Evolutionary conservation across 192 early-diverging fungal species (phyloP), one percentile per base, ranked within the genome.

Genomic region (Thoreauomyces humboldtii): DNA sequence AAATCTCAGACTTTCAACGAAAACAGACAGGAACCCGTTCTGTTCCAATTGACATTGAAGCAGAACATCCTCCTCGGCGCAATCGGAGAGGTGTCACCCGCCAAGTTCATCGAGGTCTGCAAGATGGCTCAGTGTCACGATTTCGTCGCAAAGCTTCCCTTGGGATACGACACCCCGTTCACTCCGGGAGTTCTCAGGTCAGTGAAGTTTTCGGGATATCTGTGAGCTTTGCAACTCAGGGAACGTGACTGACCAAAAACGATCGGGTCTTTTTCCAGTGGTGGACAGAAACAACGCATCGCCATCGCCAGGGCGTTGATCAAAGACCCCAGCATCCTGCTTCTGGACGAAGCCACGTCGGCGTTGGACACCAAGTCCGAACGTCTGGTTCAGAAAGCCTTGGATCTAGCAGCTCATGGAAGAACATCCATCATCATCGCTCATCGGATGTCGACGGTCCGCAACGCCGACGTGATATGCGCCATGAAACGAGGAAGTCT

Each of bases 371-470:
- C 82, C 31, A 63, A 72, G 29, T 78, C 76, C 12, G 82, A 84
- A 57, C 33, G 73, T n/a, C 32, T 79, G 28, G 82, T 84, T 7
- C 82, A 83, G 50, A 45, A 27, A 12, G 81, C 81, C 9, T 47
- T 83, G 2, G 81, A 83, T 34, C 50, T 32, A 12, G 81, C 77
- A 7, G 38, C 81, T 14, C 21, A 64, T n/a, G 51, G 72, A 22
- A 85, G 95, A 45, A 95, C 93, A 5, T 94, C 93, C 22, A 89
- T 98, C 71, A 88, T 91, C 3, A 88, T 98, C 73, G 95, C 95
- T 4, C 89, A 95, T 72, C 87, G 95, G 33, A 71, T 98, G 31
- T 92, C 90, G 43, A 98, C 95, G 21, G 88, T 98, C 61, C 78
- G 83, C 35, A 86, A 92, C 48, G 88, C 91, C 21, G 87, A 95